Percentiles rank a stretch among this genome's conserved stretches.
Conservation (phyloP, 129 eudicot species). For the Solidago caesia region DNA sequence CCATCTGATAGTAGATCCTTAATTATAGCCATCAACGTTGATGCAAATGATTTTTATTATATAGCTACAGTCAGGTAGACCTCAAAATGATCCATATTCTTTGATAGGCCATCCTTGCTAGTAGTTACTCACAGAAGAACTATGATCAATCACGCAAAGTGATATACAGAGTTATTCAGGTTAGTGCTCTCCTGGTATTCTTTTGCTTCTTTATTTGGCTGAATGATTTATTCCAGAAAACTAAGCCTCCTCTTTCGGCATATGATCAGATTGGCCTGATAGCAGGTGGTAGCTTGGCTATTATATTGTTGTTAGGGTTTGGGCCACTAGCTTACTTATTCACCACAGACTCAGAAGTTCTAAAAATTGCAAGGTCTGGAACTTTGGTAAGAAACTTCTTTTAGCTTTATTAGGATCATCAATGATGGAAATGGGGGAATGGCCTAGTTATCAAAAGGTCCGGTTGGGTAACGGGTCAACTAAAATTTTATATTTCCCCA, state of each 20-base stretch:
- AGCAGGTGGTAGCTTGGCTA: constrained; percentile 63
- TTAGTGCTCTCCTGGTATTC: constrained; percentile 22
- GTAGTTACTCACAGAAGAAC: constrained; percentile 69
- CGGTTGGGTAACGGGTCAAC: too few relatives aligned
- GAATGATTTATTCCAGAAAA: background rate
- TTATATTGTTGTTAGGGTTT: constrained; percentile 59
- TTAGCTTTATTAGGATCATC: background rate
- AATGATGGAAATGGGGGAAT: background rate
- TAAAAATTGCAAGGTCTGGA: constrained; percentile 72
- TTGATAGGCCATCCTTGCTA: constrained; percentile 83
- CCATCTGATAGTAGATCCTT: background rate
- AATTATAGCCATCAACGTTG: background rate
- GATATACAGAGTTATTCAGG: constrained; percentile 75
- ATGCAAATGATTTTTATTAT: background rate
- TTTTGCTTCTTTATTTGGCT: constrained; percentile 15
- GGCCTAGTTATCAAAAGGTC: too few relatives aligned
- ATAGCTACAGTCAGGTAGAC: background rate
- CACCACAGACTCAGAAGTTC: constrained; percentile 66
- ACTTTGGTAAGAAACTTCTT: constrained; percentile 60
- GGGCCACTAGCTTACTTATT: constrained; percentile 65
- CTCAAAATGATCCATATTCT: background rate
- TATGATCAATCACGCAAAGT: constrained; percentile 76
- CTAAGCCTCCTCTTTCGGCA: background rate
- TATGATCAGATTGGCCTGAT: constrained; percentile 62
- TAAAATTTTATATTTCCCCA: too few relatives aligned